Base-by-base conservation (phyloP, 2,329 filamentous ascomycete genomes). In the Penicillium sp. region DNA sequence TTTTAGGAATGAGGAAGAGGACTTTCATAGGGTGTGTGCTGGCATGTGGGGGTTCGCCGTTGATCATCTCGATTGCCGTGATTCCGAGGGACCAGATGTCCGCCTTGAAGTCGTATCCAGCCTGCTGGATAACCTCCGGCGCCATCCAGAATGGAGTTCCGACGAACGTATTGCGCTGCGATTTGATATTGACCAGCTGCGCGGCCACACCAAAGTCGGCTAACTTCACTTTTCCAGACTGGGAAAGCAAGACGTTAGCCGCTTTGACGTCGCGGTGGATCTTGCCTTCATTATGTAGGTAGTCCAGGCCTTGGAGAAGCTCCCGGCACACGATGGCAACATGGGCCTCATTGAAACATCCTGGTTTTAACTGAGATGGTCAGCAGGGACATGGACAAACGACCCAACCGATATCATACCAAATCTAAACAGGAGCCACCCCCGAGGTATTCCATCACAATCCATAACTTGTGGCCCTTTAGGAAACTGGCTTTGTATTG, bases 111-210 rank as follows among this genome's bases (percentile, higher is more conserved):
- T 93, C 91, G 62, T 88, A 87, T 40, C 84, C 84, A 59, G 90
- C 85, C 74, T 96, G 91, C 71, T 95, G 88, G 62, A 96, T 96
- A 34, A 96, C 92, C 70, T 96, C 92, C 1, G 92, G 92, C 1
- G 92, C 92, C 92, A 96, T 96, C 92, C 92, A 96, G 70, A 95
- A 96, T 0, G 94, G 94, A 0, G 93, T 97, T 18, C 94, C 94
- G 18, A 99, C 94, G 68, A 99, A 97, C 0, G 94, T 99, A 74
- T 97, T 93, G 50, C 94, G 86, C 73, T 97, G 92, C 2, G 93
- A 97, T 75, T 97, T 97, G 77, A 97, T 96, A 70, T 97, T 96
- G 57, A 91, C 96, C 66, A 99, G 81, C 73, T 99, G 94, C 29
- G 94, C 93, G 7, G 94, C 94, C 40, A 99, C 94, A 55, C 94